These are phyloP conservation scores for Hygrocybe punicea DNA, from an alignment of 768 basidiomycete species.

Conservation along the genomic window DNA sequence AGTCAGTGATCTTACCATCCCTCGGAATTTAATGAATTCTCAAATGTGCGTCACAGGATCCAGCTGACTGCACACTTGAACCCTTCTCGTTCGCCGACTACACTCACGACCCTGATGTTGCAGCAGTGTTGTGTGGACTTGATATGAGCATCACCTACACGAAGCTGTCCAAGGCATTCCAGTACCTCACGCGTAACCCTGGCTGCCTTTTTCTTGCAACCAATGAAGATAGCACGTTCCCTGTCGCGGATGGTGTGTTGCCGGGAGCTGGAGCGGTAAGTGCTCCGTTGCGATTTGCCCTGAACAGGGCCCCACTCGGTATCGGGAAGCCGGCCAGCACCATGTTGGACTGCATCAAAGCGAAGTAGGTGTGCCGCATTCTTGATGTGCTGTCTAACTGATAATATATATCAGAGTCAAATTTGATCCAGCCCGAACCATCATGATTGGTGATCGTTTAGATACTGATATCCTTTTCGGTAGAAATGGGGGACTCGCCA, in stretches of 20 bases:
- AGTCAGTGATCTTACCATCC: constrained; percentile 42
- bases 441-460: constrained; percentile 95
- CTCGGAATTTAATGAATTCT: background rate
- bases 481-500: constrained; percentile 76
- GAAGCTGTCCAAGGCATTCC: constrained; percentile 89
- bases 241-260: constrained; percentile 62
- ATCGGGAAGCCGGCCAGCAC: constrained; percentile 89
- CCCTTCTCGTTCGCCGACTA: constrained; percentile 69
- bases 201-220: constrained; percentile 84
- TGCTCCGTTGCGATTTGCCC: constrained; percentile 73
- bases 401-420: constrained; percentile 54
- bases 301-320: constrained; percentile 65
- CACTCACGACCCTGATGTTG: constrained; percentile 70
- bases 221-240: constrained; percentile 92
- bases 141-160: constrained; percentile 88
- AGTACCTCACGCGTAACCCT: constrained; percentile 79
- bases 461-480: constrained; percentile 97
- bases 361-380: constrained; percentile 40
- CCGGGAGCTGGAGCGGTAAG: constrained; percentile 86
- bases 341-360: constrained; percentile 91
- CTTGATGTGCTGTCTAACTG: background rate
- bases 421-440: constrained; percentile 80
- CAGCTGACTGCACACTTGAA: constrained; percentile 72
- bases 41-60: constrained; percentile 53
- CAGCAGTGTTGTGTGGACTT: constrained; percentile 92